phyloP scores from a whole-genome alignment of 345 rosid genomes.

The Aethionema arabicum region DNA sequence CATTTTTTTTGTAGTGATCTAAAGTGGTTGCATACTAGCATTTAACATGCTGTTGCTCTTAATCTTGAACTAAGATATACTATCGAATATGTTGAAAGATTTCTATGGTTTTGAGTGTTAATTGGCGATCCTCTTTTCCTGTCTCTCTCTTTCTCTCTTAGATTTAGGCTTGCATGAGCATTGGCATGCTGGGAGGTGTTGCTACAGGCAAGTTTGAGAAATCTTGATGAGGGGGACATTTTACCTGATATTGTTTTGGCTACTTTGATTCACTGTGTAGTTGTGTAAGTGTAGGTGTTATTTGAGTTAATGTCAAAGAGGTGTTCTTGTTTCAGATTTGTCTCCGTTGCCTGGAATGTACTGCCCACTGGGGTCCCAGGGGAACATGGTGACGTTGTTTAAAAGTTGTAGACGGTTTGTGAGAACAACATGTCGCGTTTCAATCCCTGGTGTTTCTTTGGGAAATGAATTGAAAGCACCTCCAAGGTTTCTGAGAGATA shows the following conservation, averaged over 20 bases:
- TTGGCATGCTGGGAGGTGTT: conserved; percentile 30
- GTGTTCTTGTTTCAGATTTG: conserved; percentile 31
- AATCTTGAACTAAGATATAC: background rate
- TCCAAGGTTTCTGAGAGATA: conserved; percentile 46
- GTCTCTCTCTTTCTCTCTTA: background rate
- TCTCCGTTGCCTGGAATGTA: conserved; percentile 21
- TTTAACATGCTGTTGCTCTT: background rate
- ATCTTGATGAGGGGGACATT: conserved; percentile 1
- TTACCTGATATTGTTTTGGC: background rate
- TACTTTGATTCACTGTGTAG: background rate
- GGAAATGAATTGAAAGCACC: conserved; percentile 37
- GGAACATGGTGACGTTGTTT: conserved; percentile 25
- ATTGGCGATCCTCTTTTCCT: background rate
- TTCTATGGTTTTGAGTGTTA: background rate
- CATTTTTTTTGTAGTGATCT: background rate
- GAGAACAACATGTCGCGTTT: conserved; percentile 55
- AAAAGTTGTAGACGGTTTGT: conserved; percentile 42
- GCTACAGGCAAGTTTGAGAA: conserved; percentile 41
- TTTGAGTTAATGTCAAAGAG: background rate
- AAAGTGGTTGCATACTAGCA: background rate
- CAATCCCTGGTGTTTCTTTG: conserved; percentile 47
- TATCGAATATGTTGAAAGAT: background rate
- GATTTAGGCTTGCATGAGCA: conserved; percentile 33
- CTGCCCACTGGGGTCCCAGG: conserved; percentile 29
- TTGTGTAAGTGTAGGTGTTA: background rate